A percentile compares a stretch with the other conserved stretches of the same genome.
These are phyloP conservation scores for Taphrina betulina DNA, from an alignment of 1,139 yeast species.

Conservation along the genomic window DNA sequence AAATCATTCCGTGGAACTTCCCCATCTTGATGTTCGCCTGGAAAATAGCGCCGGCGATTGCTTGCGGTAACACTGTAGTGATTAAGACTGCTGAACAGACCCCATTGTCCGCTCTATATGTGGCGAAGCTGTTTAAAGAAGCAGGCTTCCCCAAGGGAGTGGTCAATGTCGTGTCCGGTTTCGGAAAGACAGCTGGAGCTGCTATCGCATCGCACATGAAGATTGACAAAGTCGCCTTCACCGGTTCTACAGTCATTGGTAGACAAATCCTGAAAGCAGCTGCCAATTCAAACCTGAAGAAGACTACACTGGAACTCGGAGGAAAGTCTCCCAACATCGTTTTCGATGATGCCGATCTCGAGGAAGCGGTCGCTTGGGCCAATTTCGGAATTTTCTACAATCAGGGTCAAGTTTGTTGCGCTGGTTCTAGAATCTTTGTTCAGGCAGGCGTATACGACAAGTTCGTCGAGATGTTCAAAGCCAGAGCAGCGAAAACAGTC, in stretches of 20 bases:
- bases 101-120: slow-evolving; percentile 72
- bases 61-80: slow-evolving; percentile 77
- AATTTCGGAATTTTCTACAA: slow-evolving; percentile 69
- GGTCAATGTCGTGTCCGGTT: slow-evolving; percentile 71
- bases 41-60: slow-evolving; percentile 83
- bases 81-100: slow-evolving; percentile 82
- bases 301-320: slow-evolving; percentile 80
- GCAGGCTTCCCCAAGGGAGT: slow-evolving; percentile 83
- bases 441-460: slow-evolving; percentile 75
- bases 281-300: slow-evolving; percentile 66
- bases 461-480: slow-evolving; percentile 56
- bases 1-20: slow-evolving; percentile 85
- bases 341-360: slow-evolving; percentile 69
- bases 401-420: slow-evolving; percentile 87
- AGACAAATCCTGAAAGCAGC: slow-evolving; percentile 71
- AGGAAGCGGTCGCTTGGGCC: slow-evolving; percentile 61
- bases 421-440: slow-evolving; percentile 77
- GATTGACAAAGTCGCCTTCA: slow-evolving; percentile 77
- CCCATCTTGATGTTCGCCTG: slow-evolving; percentile 80
- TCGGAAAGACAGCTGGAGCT: slow-evolving; percentile 74
- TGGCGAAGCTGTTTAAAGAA: slow-evolving; percentile 59
- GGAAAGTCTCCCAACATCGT: slow-evolving; percentile 84
- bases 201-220: slow-evolving; percentile 67
- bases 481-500: slow-evolving; percentile 50
- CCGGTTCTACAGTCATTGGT: slow-evolving; percentile 84